Conservation (phyloP, 306 rosid genomes). For the Fragaria ananassa region DNA sequence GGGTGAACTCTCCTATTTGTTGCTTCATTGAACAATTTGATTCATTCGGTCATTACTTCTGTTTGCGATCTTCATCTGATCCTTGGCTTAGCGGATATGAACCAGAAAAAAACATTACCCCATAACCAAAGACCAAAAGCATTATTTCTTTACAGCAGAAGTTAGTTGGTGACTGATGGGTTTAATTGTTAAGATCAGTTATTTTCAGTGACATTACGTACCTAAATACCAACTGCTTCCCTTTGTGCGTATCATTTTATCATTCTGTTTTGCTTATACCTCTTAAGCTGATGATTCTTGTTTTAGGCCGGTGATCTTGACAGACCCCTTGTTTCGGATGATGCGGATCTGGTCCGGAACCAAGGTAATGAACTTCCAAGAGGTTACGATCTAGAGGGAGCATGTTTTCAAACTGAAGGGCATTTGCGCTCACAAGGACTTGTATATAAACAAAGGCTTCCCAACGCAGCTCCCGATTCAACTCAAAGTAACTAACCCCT, state of each 20-base stretch:
- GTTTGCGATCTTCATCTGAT: background rate
- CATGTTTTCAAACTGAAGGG: conserved; percentile 52
- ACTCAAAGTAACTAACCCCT: conserved; percentile 36
- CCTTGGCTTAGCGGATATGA: background rate
- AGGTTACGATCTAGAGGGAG: conserved; percentile 89
- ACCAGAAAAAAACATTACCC: background rate
- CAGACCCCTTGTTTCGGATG: conserved; percentile 71
- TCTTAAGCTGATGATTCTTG: conserved; percentile 15
- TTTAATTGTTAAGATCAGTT: background rate
- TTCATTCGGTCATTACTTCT: background rate
- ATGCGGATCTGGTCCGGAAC: conserved; percentile 27
- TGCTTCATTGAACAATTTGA: background rate
- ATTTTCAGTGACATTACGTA: background rate
- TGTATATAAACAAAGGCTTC: conserved; percentile 68
- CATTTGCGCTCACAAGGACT: conserved; percentile 65
- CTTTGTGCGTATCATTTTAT: background rate
- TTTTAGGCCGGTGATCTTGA: conserved; percentile 59
- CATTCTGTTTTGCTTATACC: conserved; percentile 9
- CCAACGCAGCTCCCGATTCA: conserved; percentile 34
- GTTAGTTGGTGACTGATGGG: background rate
- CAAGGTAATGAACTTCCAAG: conserved; percentile 50
- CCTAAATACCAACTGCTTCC: background rate
- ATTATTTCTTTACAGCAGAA: background rate
- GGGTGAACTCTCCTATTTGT: background rate
- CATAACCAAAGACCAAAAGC: background rate